A percentile compares a stretch with the other conserved stretches of the same genome.
Conservation (phyloP, 768 basidiomycete species). For the Psilocybe azurescens region DNA sequence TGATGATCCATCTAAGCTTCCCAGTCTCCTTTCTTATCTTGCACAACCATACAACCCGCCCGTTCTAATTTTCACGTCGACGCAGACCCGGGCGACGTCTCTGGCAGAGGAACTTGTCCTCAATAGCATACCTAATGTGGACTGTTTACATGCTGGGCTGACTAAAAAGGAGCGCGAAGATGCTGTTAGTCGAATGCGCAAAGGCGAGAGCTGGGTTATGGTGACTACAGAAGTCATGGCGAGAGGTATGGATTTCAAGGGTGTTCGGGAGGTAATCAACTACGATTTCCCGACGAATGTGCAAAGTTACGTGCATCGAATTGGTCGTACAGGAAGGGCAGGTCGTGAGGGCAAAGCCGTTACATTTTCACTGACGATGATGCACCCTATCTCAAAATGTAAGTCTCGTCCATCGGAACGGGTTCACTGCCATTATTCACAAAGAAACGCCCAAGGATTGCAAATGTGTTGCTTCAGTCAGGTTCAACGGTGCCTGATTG, state of each 20-base stretch:
- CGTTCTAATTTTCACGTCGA: constrained; percentile 88
- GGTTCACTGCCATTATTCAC: constrained; percentile 6
- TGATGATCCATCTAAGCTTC: constrained; percentile 93
- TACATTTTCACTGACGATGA: constrained; percentile 97
- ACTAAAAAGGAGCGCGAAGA: constrained; percentile 88
- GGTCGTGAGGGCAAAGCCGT: constrained; percentile 92
- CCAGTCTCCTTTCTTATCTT: constrained; percentile 83
- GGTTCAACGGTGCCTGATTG: constrained; percentile 92
- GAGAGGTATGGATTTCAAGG: constrained; percentile 97
- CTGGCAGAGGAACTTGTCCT: constrained; percentile 82
- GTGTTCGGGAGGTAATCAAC: constrained; percentile 92
- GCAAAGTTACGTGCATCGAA: constrained; percentile 95
- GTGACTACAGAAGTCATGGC: constrained; percentile 98
- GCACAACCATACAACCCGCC: constrained; percentile 88
- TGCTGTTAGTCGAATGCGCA: constrained; percentile 82
- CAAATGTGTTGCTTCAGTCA: constrained; percentile 93
- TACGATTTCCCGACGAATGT: constrained; percentile 97
- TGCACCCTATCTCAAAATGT: constrained; percentile 90
- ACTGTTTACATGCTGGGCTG: constrained; percentile 91
- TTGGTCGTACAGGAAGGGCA: constrained; percentile 95
- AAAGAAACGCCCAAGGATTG: constrained; percentile 61
- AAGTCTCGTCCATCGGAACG: constrained; percentile 27
- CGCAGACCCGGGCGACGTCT: constrained; percentile 84
- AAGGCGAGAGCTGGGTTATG: constrained; percentile 93
- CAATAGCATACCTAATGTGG: constrained; percentile 80